Evolutionary conservation across 2,329 filamentous ascomycete genomes (phyloP).

Genomic region (Trichoderma breve): DNA sequence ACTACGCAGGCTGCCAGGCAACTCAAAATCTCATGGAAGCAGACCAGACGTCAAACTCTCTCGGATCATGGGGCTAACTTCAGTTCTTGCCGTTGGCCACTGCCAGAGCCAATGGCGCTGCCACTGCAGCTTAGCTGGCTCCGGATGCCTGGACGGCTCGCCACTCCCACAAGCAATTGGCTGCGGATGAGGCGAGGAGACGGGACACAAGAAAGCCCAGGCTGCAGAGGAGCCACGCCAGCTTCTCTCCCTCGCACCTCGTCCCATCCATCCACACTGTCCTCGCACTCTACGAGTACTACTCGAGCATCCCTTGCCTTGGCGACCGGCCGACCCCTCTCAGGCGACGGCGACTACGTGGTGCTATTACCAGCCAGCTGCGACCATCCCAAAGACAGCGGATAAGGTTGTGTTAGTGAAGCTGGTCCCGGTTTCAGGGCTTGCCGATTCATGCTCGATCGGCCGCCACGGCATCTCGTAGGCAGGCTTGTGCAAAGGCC

Average conservation of each 20-base stretch:
- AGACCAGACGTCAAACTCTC: neutral
- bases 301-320: neutral
- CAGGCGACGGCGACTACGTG: neutral
- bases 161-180: neutral
- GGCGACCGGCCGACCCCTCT: neutral
- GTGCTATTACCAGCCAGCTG: neutral
- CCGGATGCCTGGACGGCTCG: constrained; percentile 9
- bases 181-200: constrained; percentile 5
- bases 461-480: neutral
- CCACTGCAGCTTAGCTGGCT: neutral
- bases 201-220: neutral
- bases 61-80: neutral
- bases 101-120: neutral
- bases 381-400: constrained; percentile 1
- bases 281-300: neutral
- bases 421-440: neutral
- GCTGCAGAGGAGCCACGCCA: constrained; percentile 19
- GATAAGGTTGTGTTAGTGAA: constrained; percentile 4
- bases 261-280: neutral
- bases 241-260: neutral
- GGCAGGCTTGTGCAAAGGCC: neutral
- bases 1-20: neutral
- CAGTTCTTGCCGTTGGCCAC: neutral
- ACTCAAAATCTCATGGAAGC: neutral
- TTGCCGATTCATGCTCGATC: constrained; percentile 5